Conservation (phyloP, 2,329 filamentous ascomycete species). For the Ascochyta rabiei region DNA sequence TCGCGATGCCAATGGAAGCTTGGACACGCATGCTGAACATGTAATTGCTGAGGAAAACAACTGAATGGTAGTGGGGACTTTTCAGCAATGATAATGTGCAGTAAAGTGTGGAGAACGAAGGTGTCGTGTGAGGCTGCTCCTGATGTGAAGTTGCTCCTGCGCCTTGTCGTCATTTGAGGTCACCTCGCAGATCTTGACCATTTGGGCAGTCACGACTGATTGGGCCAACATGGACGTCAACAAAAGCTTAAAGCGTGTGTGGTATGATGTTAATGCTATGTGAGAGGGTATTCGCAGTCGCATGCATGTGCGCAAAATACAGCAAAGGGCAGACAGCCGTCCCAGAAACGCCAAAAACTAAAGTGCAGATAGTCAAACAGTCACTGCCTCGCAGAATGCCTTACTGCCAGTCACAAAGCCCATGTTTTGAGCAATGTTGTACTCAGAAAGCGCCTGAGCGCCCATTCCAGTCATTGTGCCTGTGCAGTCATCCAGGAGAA, state of each 20-base stretch:
- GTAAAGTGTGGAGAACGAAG: background rate
- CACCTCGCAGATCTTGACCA: conserved; percentile 31
- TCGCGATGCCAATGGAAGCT: conserved; percentile 14
- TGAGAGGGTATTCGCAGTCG: conserved; percentile 21
- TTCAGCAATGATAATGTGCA: background rate
- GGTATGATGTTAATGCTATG: conserved; percentile 1
- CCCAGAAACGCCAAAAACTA: conserved; percentile 1
- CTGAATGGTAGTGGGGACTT: too few species aligned
- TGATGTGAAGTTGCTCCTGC: conserved; percentile 19
- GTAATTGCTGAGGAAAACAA: background rate
- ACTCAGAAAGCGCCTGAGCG: conserved; percentile 49
- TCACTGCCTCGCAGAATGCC: conserved; percentile 34
- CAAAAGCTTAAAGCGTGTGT: background rate
- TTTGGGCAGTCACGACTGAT: conserved; percentile 18
- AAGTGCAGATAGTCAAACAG: conserved; percentile 1
- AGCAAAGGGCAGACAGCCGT: conserved; percentile 2
- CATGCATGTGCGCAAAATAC: conserved; percentile 6
- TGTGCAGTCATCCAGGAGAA: conserved; percentile 50
- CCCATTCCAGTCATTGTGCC: conserved; percentile 50
- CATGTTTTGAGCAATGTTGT: conserved; percentile 52
- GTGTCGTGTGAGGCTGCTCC: conserved; percentile 24
- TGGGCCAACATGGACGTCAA: conserved; percentile 13
- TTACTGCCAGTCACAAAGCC: conserved; percentile 50
- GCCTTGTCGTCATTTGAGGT: conserved; percentile 37
- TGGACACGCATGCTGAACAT: conserved; percentile 24